Conservation (phyloP, 441 rosid species). For the Omphalea diandra region DNA sequence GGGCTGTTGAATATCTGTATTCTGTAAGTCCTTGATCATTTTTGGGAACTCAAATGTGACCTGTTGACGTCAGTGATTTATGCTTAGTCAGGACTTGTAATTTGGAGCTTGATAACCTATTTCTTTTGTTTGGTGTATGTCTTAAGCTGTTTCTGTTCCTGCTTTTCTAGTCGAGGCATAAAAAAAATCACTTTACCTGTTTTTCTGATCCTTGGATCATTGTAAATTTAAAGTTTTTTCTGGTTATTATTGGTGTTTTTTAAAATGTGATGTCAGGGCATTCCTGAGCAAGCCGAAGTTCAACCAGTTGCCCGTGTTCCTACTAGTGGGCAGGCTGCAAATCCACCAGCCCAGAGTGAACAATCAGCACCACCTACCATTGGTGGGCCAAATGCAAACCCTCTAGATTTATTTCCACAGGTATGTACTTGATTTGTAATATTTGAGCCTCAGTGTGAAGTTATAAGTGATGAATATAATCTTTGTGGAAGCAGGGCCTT, state of each 20-base stretch:
- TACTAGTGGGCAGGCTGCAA: conserved; percentile 48
- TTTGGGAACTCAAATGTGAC: not conserved
- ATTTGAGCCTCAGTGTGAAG: not conserved
- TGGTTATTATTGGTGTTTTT: too few relatives aligned
- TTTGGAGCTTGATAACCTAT: too few relatives aligned
- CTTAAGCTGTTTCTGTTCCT: too few relatives aligned
- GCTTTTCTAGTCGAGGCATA: too few relatives aligned
- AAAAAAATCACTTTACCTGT: too few relatives aligned
- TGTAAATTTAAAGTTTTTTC: too few relatives aligned
- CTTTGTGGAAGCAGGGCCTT: conserved; percentile 57
- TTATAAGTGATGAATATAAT: not conserved
- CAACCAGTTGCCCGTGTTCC: conserved; percentile 61
- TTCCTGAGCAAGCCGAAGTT: conserved; percentile 89
- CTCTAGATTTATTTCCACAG: conserved; percentile 95
- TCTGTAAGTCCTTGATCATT: conserved; percentile 43
- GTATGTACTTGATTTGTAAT: conserved; percentile 26
- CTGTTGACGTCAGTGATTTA: not conserved
- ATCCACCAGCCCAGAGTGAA: conserved; percentile 47
- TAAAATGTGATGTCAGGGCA: conserved; percentile 49
- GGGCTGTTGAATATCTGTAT: conserved; percentile 95
- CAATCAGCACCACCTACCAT: conserved; percentile 52
- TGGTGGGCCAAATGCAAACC: conserved; percentile 89
- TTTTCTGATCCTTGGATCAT: too few relatives aligned
- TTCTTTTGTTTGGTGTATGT: too few relatives aligned
- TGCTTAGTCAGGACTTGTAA: not conserved